phyloP scores from a whole-genome alignment of 495 filamentous ascomycete species.

The Cercophora newfieldiana region DNA sequence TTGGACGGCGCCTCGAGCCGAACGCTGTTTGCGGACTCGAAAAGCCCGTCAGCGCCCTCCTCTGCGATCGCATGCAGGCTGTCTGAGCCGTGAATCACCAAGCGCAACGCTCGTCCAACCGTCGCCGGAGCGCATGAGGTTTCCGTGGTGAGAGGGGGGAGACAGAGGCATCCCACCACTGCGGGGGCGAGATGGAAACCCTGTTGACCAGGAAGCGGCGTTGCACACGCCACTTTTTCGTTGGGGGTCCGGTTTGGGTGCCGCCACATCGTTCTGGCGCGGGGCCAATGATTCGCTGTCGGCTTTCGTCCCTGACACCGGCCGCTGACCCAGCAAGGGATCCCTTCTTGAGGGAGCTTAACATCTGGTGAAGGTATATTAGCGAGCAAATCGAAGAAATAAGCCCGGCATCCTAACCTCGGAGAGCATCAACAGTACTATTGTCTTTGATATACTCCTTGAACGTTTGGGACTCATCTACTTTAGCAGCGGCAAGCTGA shows the following conservation, averaged over 20 bases:
- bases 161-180: not conserved
- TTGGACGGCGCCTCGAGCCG: not conserved
- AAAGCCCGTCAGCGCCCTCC: not conserved
- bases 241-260: not conserved
- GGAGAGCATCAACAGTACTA: not conserved
- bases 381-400: not conserved
- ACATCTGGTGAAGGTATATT: not conserved
- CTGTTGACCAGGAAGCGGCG: conserved; percentile 24
- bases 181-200: not conserved
- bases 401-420: not conserved
- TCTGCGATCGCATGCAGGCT: not conserved
- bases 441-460: not conserved
- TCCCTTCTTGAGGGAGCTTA: not conserved
- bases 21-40: not conserved
- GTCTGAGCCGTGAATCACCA: conserved; percentile 12
- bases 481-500: not conserved
- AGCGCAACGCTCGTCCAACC: conserved; percentile 9
- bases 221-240: conserved; percentile 18
- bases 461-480: not conserved
- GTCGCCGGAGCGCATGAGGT: not conserved
- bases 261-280: conserved; percentile 5
- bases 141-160: conserved; percentile 12
- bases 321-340: not conserved
- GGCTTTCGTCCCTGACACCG: not conserved
- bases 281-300: conserved; percentile 12